Conservation (phyloP, 805 yeast genomes). For the Sugiyamaella mastotermitis region DNA sequence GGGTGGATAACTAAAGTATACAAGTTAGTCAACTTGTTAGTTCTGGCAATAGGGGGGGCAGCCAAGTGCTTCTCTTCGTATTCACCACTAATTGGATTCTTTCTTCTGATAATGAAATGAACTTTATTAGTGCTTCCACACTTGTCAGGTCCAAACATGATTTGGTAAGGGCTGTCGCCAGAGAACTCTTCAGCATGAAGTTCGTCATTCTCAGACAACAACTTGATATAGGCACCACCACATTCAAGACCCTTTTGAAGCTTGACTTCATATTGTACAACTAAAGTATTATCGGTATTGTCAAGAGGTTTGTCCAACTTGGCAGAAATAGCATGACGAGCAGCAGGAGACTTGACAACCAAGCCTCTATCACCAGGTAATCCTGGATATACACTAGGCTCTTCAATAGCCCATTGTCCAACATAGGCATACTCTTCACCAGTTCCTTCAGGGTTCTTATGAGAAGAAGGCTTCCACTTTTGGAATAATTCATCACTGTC, state of each 20-base stretch:
- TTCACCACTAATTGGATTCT: slow-evolving; percentile 47
- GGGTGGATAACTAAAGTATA: slow-evolving; percentile 72
- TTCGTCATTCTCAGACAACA: slow-evolving; percentile 43
- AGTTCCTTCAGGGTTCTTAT: slow-evolving; percentile 30
- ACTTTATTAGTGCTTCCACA: slow-evolving; percentile 79
- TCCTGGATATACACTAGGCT: slow-evolving; percentile 51
- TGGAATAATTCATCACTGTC: slow-evolving; percentile 25
- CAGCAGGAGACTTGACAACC: slow-evolving; percentile 68
- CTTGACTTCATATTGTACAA: slow-evolving; percentile 85
- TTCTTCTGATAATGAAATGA: slow-evolving; percentile 64
- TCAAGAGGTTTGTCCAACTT: slow-evolving; percentile 51
- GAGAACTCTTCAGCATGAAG: slow-evolving; percentile 44
- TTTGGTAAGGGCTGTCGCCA: slow-evolving; percentile 65
- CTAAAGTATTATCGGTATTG: slow-evolving; percentile 60
- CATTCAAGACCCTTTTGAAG: slow-evolving; percentile 72
- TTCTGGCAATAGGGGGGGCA: slow-evolving; percentile 61
- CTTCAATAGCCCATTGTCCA: slow-evolving; percentile 76
- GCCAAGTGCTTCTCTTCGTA: slow-evolving; percentile 64
- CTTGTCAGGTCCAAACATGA: slow-evolving; percentile 93
- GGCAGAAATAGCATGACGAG: slow-evolving; percentile 76
- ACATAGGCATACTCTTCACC: slow-evolving; percentile 48
- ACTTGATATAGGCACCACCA: slow-evolving; percentile 86
- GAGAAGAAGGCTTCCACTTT: slow-evolving; percentile 57
- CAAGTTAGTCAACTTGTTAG: slow-evolving; percentile 48
- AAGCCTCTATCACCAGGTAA: slow-evolving; percentile 66